Evolutionary conservation across 305 asterid genomes (phyloP).

Genomic region (Petunia hybrid): DNA sequence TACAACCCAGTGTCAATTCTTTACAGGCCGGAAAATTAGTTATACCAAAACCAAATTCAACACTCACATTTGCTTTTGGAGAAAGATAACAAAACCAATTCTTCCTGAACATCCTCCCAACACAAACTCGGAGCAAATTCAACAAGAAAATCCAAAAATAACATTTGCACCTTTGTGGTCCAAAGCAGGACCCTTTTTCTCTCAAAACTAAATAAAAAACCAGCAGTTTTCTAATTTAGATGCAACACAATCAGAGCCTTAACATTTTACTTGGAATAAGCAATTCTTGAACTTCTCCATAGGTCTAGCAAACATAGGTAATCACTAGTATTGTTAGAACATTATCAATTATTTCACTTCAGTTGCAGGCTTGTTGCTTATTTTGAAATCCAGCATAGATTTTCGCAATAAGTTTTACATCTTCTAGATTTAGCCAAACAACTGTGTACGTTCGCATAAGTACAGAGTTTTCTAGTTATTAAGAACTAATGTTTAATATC

Average conservation of each 20-base stretch:
- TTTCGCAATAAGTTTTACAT: not conserved
- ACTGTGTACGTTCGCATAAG: not conserved
- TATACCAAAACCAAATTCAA: not conserved
- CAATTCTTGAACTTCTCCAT: not conserved
- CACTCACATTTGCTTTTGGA: not conserved
- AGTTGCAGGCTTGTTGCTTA: conserved; percentile 12
- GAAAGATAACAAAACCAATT: not conserved
- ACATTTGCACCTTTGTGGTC: not conserved
- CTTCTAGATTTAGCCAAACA: conserved; percentile 26
- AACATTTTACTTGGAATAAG: not conserved
- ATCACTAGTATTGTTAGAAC: not conserved
- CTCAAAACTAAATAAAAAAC: not conserved
- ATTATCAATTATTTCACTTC: conserved; percentile 19
- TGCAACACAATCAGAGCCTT: conserved; percentile 14
- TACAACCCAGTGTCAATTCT: not conserved
- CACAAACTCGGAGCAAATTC: not conserved
- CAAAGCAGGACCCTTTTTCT: conserved; percentile 3
- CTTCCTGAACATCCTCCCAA: not conserved
- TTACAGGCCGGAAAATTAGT: not conserved
- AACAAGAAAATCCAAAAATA: not conserved
- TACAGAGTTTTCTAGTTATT: not conserved
- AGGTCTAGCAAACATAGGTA: not conserved
- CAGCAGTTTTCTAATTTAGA: not conserved
- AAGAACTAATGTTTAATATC: conserved; percentile 12
- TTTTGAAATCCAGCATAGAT: not conserved